Evolutionary conservation across 371 early-diverging fungal genomes (phyloP).

Genomic region (Apophysomyces elegans): DNA sequence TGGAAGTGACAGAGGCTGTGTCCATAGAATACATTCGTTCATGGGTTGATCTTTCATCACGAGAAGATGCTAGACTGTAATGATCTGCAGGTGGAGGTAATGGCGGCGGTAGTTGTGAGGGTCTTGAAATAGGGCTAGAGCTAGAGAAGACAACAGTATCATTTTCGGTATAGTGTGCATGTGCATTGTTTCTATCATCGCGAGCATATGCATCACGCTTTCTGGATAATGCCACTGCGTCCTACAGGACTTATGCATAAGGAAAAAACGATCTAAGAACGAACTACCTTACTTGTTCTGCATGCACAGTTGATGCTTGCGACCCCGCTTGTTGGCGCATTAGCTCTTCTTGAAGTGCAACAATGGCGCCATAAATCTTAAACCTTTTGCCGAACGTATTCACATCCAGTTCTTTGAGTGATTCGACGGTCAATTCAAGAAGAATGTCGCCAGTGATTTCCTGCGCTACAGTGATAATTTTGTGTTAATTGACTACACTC

Average conservation of each 20-base stretch:
- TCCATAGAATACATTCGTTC: background rate
- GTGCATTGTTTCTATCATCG: background rate
- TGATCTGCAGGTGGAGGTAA: conserved; percentile 1
- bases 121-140: background rate
- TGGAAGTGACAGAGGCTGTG: background rate
- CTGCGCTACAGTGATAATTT: conserved; percentile 47
- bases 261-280: background rate
- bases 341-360: conserved; percentile 43
- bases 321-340: conserved; percentile 7
- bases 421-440: conserved; percentile 64
- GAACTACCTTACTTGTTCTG: background rate
- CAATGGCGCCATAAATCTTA: conserved; percentile 71
- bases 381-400: conserved; percentile 72
- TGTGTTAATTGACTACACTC: background rate
- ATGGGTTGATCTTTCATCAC: background rate
- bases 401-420: conserved; percentile 75
- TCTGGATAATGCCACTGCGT: background rate
- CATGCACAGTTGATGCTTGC: background rate
- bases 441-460: conserved; percentile 76
- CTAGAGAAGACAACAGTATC: conserved; percentile 1
- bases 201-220: background rate
- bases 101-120: background rate
- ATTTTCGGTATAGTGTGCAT: background rate
- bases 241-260: conserved; percentile 1
- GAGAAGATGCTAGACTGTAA: background rate